Conservation (phyloP, 1,139 yeast species). For the Pichia sp. region DNA sequence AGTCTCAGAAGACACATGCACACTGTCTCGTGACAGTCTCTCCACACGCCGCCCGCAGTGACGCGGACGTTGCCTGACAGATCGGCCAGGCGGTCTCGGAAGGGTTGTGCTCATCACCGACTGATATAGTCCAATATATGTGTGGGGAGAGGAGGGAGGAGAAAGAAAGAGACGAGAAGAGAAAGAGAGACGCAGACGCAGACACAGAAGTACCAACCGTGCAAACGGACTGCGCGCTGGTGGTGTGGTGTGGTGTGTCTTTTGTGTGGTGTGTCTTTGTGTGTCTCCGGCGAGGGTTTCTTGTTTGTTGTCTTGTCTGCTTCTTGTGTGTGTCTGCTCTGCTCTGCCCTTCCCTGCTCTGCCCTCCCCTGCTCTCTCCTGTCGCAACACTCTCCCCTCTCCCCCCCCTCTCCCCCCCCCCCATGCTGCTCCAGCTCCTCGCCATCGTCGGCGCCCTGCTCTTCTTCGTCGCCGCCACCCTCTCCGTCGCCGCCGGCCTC, state of each 20-base stretch:
- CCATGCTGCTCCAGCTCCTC: conserved; percentile 46
- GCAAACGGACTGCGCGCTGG: no score
- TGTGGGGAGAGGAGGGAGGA: background rate
- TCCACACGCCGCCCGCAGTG: background rate
- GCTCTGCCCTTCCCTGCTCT: background rate
- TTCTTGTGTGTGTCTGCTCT: no score
- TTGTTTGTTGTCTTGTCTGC: no score
- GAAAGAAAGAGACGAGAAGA: background rate
- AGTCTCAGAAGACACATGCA: background rate
- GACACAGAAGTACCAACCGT: no score
- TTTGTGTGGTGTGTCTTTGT: no score
- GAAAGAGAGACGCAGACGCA: no score
- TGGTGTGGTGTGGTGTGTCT: no score
- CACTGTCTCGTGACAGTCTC: background rate
- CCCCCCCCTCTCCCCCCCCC: background rate
- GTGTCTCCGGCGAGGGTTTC: no score
- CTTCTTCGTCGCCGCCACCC: conserved; percentile 69
- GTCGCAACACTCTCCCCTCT: no score
- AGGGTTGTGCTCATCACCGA: conserved; percentile 3
- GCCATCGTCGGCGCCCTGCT: conserved; percentile 65
- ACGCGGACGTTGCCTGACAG: background rate
- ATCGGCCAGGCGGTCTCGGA: background rate
- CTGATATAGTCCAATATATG: conserved; percentile 9
- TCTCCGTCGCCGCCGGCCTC: conserved; percentile 79
- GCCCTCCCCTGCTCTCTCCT: no score